phyloP scores from a whole-genome alignment of 345 rosid species.

The Carallia pectinifolia region DNA sequence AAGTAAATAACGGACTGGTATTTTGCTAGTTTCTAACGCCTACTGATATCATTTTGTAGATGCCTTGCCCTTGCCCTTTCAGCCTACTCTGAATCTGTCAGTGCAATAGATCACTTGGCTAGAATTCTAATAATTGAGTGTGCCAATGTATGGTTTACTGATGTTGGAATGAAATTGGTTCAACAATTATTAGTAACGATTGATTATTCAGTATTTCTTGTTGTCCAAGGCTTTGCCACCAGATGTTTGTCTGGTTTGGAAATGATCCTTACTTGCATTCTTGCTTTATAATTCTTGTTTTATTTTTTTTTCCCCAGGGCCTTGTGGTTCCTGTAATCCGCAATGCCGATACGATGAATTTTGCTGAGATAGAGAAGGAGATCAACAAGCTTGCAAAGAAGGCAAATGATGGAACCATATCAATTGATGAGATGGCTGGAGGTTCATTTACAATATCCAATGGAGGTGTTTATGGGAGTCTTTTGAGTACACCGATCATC shows the following conservation, averaged over 20 bases:
- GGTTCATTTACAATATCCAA: conserved; percentile 88
- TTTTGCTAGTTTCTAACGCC: neutral
- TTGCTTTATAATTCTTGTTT: neutral
- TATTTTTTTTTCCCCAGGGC: conserved; percentile 43
- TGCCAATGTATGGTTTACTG: no score
- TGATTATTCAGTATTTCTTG: no score
- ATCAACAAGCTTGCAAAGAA: conserved; percentile 89
- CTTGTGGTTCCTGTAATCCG: conserved; percentile 87
- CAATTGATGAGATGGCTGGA: conserved; percentile 99
- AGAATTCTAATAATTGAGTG: neutral
- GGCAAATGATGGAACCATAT: conserved; percentile 85
- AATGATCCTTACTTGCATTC: no score
- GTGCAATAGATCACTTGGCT: neutral
- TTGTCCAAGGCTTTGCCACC: no score
- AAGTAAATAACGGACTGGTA: no score
- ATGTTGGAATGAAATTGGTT: no score
- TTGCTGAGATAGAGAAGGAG: conserved; percentile 87
- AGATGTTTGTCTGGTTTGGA: no score
- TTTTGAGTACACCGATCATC: conserved; percentile 95
- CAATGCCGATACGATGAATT: conserved; percentile 65
- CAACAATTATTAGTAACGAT: no score
- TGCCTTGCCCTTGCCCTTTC: no score
- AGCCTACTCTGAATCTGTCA: neutral
- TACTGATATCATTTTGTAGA: neutral
- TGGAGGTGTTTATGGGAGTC: conserved; percentile 95